These are phyloP conservation scores for Scedosporium minutisporum DNA, from an alignment of 2,329 filamentous ascomycete species.

Conservation along the genomic window DNA sequence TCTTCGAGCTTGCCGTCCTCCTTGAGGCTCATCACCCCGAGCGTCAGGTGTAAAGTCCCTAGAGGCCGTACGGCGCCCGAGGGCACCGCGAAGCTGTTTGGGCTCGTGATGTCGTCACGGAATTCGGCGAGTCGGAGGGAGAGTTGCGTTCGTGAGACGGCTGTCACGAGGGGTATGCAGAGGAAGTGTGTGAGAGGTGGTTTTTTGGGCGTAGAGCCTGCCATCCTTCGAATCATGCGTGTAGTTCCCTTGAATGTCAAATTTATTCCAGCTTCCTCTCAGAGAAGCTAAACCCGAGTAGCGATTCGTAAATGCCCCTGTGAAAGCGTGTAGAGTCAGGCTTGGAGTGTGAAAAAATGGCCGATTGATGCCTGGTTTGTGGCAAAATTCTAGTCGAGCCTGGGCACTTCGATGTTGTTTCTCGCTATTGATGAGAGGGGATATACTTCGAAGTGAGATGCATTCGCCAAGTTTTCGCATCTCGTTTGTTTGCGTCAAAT, in stretches of 20 bases:
- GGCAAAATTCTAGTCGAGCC: too few species aligned
- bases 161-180: slow-evolving; percentile 61
- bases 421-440: too few species aligned
- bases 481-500: too few species aligned
- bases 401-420: too few species aligned
- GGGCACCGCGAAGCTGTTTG: slow-evolving; percentile 39
- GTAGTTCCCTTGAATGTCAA: not conserved
- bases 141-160: slow-evolving; percentile 53
- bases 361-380: too few species aligned
- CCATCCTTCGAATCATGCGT: not conserved
- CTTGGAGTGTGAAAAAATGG: too few species aligned
- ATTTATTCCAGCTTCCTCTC: not conserved
- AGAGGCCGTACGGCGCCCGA: slow-evolving; percentile 61
- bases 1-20: slow-evolving; percentile 32
- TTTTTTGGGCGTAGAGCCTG: slow-evolving; percentile 3
- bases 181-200: slow-evolving; percentile 62
- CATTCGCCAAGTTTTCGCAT: too few species aligned
- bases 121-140: slow-evolving; percentile 53
- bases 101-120: slow-evolving; percentile 42
- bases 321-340: too few species aligned
- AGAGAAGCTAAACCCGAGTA: too few species aligned
- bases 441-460: too few species aligned
- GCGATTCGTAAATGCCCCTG: too few species aligned
- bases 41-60: slow-evolving; percentile 74
- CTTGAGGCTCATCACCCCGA: slow-evolving; percentile 73